A percentile compares a stretch with the other conserved stretches of the same genome.
Conservation (phyloP, 371 early-diverging fungal species). For the Chytridium lagenaria region DNA sequence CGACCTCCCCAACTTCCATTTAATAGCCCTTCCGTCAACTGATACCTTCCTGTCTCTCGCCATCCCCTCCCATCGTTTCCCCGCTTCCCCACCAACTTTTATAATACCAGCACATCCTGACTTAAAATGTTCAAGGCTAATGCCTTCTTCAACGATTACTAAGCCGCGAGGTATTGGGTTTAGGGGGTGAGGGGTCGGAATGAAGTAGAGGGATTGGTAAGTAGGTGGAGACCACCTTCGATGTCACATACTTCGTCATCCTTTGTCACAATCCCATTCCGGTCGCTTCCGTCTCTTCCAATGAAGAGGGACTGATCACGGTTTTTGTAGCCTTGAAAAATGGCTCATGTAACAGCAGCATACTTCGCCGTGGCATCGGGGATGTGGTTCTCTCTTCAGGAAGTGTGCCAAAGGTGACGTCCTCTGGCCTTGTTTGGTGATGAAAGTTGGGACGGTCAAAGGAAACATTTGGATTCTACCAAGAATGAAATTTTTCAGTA, state of each 20-base stretch:
- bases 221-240: slow-evolving; percentile 21
- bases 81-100: slow-evolving; percentile 73
- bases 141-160: slow-evolving; percentile 52
- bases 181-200: slow-evolving; percentile 17
- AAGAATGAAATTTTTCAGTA: too few relatives aligned
- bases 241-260: slow-evolving; percentile 14
- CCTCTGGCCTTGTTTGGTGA: too few relatives aligned
- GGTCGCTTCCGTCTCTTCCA: not conserved
- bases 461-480: too few relatives aligned
- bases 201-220: slow-evolving; percentile 1
- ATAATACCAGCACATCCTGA: slow-evolving; percentile 69
- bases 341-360: too few relatives aligned
- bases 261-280: not conserved
- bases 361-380: too few relatives aligned
- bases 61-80: slow-evolving; percentile 86
- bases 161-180: slow-evolving; percentile 58
- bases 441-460: too few relatives aligned
- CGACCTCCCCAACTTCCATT: slow-evolving; percentile 63
- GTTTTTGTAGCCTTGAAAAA: too few relatives aligned
- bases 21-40: slow-evolving; percentile 80
- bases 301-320: too few relatives aligned
- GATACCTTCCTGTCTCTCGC: slow-evolving; percentile 83
- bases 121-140: slow-evolving; percentile 61
- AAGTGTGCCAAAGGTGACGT: too few relatives aligned
- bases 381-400: too few relatives aligned